Evolutionary conservation across 345 rosid species (phyloP).

Genomic region (Melaleuca alternifolia): DNA sequence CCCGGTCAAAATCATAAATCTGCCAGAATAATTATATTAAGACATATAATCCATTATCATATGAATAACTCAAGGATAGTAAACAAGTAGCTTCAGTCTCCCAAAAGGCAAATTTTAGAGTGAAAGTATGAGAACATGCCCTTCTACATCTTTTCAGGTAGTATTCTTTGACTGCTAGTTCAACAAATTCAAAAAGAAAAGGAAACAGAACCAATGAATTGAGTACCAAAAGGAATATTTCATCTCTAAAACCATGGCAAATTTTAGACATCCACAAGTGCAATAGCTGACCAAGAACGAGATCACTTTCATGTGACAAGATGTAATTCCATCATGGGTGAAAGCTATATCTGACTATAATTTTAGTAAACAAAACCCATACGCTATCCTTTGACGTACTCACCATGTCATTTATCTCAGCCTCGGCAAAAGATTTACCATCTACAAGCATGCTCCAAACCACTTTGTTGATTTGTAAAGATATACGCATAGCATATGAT

Average conservation of each 20-base stretch:
- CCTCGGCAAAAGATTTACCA: conserved; percentile 98
- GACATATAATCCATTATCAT: background rate
- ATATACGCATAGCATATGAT: conserved; percentile 95
- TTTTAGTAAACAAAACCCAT: background rate
- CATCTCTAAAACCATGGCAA: background rate
- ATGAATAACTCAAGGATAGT: background rate
- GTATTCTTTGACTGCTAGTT: background rate
- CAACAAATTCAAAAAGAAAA: background rate
- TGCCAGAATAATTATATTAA: conserved; percentile 13
- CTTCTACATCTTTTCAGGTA: background rate
- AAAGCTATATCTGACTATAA: background rate
- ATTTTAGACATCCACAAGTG: background rate
- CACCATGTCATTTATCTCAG: conserved; percentile 99
- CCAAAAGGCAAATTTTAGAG: background rate
- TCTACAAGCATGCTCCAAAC: conserved; percentile 98
- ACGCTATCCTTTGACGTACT: conserved; percentile 12
- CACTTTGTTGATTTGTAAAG: conserved; percentile 76
- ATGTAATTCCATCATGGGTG: background rate
- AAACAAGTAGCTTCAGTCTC: background rate
- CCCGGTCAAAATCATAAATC: conserved; percentile 98
- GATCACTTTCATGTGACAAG: background rate
- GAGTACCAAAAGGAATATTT: background rate
- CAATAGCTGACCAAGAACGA: background rate
- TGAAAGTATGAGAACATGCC: background rate
- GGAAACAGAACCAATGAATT: background rate